Percentiles rank a stretch among this genome's conserved stretches.
Conservation (phyloP, 495 filamentous ascomycete genomes). For the Staphylotrichum tortipilum region DNA sequence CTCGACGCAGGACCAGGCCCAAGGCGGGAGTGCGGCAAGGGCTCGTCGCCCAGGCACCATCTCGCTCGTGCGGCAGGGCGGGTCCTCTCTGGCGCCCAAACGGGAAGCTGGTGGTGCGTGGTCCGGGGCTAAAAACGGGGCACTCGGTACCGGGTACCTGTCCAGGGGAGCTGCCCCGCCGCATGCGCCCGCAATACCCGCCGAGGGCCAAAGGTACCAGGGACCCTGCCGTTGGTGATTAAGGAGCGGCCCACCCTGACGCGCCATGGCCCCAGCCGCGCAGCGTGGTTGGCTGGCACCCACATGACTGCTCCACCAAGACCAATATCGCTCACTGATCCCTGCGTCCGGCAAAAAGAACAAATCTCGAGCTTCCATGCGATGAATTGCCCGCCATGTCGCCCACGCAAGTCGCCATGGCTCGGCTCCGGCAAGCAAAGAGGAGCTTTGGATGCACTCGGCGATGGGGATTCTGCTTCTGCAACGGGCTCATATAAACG, state of each 20-base stretch:
- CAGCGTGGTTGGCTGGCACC: constrained; percentile 5
- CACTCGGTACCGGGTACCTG: constrained; percentile 11
- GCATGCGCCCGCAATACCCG: neutral
- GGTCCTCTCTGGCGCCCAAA: too few species aligned
- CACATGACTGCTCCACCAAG: neutral
- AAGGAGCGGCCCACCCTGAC: neutral
- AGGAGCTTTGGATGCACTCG: neutral
- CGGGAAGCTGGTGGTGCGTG: constrained; percentile 22
- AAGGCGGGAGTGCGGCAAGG: neutral
- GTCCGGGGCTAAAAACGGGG: constrained; percentile 17
- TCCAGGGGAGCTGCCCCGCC: neutral
- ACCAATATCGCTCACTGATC: constrained; percentile 2
- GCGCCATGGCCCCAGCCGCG: neutral
- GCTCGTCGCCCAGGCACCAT: neutral
- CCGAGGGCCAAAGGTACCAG: neutral
- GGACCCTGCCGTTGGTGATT: neutral
- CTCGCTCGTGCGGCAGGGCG: constrained; percentile 7
- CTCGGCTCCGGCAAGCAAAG: neutral
- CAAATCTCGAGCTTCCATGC: neutral
- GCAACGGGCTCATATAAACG: neutral
- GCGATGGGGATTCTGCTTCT: neutral
- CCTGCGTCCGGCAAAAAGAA: neutral
- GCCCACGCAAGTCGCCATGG: neutral
- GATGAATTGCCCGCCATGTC: neutral
- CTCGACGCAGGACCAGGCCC: too few species aligned